Evolutionary conservation across 2,329 filamentous ascomycete species (phyloP).

Genomic region (Cercospora sesami): DNA sequence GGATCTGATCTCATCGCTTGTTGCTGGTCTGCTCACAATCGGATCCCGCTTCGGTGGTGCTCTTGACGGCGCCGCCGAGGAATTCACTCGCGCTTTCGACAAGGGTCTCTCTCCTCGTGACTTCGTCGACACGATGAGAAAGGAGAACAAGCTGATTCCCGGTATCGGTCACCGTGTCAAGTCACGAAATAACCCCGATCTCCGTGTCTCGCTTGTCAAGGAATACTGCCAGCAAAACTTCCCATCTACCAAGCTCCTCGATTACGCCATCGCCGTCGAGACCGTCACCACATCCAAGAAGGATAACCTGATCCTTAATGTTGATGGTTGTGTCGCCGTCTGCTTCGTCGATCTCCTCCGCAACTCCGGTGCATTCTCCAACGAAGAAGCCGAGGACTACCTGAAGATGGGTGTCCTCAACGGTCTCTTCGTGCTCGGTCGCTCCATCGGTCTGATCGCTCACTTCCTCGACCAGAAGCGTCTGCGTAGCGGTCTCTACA

Average conservation of each 20-base stretch:
- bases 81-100: slow-evolving; percentile 97
- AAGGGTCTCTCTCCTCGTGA: slow-evolving; percentile 97
- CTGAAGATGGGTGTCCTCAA: slow-evolving; percentile 98
- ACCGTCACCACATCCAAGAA: slow-evolving; percentile 99
- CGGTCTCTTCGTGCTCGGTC: slow-evolving; percentile 96
- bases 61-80: slow-evolving; percentile 93
- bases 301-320: slow-evolving; percentile 99
- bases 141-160: slow-evolving; percentile 99
- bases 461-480: slow-evolving; percentile 99
- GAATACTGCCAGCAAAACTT: slow-evolving; percentile 98
- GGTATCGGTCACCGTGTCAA: slow-evolving; percentile 99
- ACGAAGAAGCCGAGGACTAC: slow-evolving; percentile 98
- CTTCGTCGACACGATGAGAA: slow-evolving; percentile 98
- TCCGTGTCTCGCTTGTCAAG: slow-evolving; percentile 98
- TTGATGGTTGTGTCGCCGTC: slow-evolving; percentile 95
- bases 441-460: slow-evolving; percentile 97
- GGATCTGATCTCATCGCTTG: slow-evolving; percentile 92
- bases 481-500: slow-evolving; percentile 95
- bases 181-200: slow-evolving; percentile 99
- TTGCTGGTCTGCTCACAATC: slow-evolving; percentile 95
- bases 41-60: slow-evolving; percentile 98
- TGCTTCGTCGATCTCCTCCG: slow-evolving; percentile 98
- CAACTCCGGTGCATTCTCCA: slow-evolving; percentile 95
- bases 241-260: slow-evolving; percentile 95
- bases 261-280: slow-evolving; percentile 97